Evolutionary conservation across 805 yeast genomes (phyloP).

Genomic region (Starmera dryadoides): DNA sequence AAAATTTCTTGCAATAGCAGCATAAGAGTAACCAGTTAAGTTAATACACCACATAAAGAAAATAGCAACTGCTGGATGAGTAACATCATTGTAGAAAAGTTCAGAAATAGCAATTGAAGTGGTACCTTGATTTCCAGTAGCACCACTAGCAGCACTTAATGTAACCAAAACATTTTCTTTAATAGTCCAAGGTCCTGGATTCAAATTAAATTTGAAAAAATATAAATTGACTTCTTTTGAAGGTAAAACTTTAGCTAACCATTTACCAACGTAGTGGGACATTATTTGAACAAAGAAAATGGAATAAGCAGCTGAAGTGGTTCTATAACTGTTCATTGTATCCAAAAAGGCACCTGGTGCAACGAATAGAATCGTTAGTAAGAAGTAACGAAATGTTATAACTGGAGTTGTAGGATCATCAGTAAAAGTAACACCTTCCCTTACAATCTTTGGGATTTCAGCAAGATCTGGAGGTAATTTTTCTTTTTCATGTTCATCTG

Average conservation of each 20-base stretch:
- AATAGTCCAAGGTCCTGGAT: constrained; percentile 52
- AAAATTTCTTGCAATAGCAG: constrained; percentile 39
- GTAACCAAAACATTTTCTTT: constrained; percentile 43
- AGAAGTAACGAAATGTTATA: constrained; percentile 19
- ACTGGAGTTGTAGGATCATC: constrained; percentile 22
- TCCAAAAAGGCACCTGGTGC: constrained; percentile 21
- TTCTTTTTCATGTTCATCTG: constrained; percentile 29
- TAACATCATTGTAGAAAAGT: constrained; percentile 30
- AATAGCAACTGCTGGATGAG: constrained; percentile 29
- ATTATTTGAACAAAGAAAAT: constrained; percentile 45
- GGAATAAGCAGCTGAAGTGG: constrained; percentile 35
- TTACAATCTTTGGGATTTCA: constrained; percentile 18
- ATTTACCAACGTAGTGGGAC: constrained; percentile 39
- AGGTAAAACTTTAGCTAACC: constrained; percentile 37
- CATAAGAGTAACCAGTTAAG: constrained; percentile 45
- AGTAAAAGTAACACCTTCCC: constrained; percentile 22
- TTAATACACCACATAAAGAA: constrained; percentile 45
- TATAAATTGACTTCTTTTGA: constrained; percentile 15
- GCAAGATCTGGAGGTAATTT: constrained; percentile 9
- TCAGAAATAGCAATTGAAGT: constrained; percentile 31
- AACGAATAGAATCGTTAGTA: constrained; percentile 19
- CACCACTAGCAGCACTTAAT: constrained; percentile 36
- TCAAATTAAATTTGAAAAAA: constrained; percentile 26
- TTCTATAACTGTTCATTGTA: constrained; percentile 20
- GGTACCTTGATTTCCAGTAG: constrained; percentile 46